Evolutionary conservation across 2,329 filamentous ascomycete genomes (phyloP).

Genomic region (Emericellopsis atlantica): DNA sequence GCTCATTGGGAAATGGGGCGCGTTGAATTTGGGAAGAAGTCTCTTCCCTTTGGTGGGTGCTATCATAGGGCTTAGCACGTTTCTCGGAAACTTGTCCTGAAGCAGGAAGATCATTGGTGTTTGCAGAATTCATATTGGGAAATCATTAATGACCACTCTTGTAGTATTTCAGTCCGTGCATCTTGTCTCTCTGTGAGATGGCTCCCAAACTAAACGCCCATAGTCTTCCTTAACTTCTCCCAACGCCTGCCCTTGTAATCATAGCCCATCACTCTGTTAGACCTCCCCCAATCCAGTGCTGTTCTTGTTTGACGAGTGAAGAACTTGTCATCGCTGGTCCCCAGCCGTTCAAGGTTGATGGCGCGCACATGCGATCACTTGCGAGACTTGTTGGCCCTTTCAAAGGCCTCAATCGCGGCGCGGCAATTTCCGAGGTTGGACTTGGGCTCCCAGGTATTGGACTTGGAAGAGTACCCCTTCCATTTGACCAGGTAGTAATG

Average conservation of each 20-base stretch:
- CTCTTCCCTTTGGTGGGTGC: slow-evolving; percentile 17
- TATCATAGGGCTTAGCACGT: slow-evolving; percentile 8
- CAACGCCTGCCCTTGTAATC: no score
- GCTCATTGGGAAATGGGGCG: slow-evolving; percentile 9
- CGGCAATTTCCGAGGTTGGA: slow-evolving; percentile 26
- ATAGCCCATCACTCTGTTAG: no score
- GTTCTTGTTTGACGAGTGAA: no score
- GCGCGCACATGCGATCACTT: not conserved
- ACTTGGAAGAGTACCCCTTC: slow-evolving; percentile 28
- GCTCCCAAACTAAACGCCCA: no score
- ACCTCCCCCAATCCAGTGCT: no score
- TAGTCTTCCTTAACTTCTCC: no score
- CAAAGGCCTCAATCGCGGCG: slow-evolving; percentile 21
- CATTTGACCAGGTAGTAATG: slow-evolving; percentile 39
- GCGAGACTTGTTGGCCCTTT: slow-evolving; percentile 9
- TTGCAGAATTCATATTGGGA: not conserved
- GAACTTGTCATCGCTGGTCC: no score
- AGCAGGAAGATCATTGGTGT: not conserved
- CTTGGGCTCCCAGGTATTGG: slow-evolving; percentile 43
- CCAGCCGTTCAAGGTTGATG: no score
- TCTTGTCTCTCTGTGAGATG: no score
- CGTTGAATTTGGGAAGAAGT: slow-evolving; percentile 16
- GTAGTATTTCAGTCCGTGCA: no score
- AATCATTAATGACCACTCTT: no score
- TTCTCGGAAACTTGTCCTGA: slow-evolving; percentile 7